Conservation (phyloP, 1,284 basidiomycete genomes). For the Neonothopanus nambi region DNA sequence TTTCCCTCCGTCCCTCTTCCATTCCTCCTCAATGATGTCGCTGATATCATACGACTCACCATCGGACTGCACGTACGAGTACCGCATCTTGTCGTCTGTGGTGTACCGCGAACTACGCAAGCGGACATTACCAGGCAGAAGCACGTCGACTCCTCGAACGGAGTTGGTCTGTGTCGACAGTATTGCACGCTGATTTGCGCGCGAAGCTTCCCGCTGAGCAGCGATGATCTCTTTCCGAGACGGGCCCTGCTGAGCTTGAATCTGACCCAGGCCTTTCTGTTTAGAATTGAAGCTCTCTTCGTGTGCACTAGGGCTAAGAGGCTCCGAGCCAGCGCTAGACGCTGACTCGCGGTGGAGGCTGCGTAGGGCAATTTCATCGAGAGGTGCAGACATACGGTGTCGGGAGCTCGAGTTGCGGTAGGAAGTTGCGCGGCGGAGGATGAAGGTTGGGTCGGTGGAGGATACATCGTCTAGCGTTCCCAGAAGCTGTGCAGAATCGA, state of each 20-base stretch:
- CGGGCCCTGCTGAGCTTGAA: conserved; percentile 45
- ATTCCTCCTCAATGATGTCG: conserved; percentile 88
- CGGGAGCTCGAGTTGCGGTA: conserved; percentile 70
- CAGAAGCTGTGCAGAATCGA: conserved; percentile 76
- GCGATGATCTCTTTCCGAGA: conserved; percentile 89
- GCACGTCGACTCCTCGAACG: conserved; percentile 83
- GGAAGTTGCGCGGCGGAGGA: conserved; percentile 77
- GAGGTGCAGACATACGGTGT: conserved; percentile 65
- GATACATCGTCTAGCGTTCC: conserved; percentile 76
- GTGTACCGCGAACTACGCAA: conserved; percentile 83
- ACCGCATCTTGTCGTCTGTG: conserved; percentile 73
- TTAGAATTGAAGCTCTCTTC: background rate
- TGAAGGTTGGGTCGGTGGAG: conserved; percentile 84
- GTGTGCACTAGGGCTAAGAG: conserved; percentile 25
- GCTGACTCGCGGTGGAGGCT: conserved; percentile 69
- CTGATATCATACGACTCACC: conserved; percentile 91
- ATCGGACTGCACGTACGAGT: conserved; percentile 87
- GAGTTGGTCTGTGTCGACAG: conserved; percentile 83
- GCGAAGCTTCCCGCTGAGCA: conserved; percentile 83
- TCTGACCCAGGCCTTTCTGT: conserved; percentile 36
- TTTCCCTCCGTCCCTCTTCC: conserved; percentile 50
- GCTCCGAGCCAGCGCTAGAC: conserved; percentile 6
- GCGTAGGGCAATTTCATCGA: conserved; percentile 76
- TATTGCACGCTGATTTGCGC: conserved; percentile 86
- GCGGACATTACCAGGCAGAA: conserved; percentile 80